phyloP scores from a whole-genome alignment of 108 stramenopile species.

The Epithemia pelagica region DNA sequence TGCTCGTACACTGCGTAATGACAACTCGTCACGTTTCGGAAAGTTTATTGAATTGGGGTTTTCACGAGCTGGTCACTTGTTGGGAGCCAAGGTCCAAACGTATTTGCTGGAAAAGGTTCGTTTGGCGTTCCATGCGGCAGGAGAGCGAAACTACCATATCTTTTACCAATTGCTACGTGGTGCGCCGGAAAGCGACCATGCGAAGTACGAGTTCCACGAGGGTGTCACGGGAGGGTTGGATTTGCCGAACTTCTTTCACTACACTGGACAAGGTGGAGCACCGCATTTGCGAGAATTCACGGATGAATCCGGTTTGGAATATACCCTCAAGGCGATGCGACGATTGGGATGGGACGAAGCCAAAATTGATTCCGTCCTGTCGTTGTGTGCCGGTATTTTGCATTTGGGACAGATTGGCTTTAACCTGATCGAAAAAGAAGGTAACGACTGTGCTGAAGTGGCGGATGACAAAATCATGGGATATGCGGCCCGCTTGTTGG shows the following conservation, averaged over 20 bases:
- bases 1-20: constrained; percentile 97
- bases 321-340: constrained; percentile 80
- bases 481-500: constrained; percentile 68
- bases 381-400: constrained; percentile 80
- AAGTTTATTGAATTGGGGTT: constrained; percentile 98
- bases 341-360: constrained; percentile 73
- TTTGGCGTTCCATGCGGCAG: constrained; percentile 79
- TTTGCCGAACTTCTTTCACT: constrained; percentile 69
- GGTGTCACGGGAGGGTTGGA: constrained; percentile 75
- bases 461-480: constrained; percentile 53
- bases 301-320: constrained; percentile 83
- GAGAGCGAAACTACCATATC: constrained; percentile 92
- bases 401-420: constrained; percentile 88
- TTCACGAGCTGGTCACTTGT: constrained; percentile 77
- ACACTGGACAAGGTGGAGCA: constrained; percentile 84
- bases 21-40: constrained; percentile 99
- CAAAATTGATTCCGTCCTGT: constrained; percentile 59
- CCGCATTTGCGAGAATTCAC: constrained; percentile 80
- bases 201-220: constrained; percentile 69
- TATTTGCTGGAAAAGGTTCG: constrained; percentile 98
- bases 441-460: constrained; percentile 62
- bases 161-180: constrained; percentile 91
- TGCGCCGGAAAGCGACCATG: constrained; percentile 76
- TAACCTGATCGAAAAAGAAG: constrained; percentile 48
- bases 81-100: constrained; percentile 92